Percentiles rank a stretch among this genome's conserved stretches.
These are phyloP conservation scores for Penstemon eatonii DNA, from an alignment of 257 asterid species.

Conservation along the genomic window DNA sequence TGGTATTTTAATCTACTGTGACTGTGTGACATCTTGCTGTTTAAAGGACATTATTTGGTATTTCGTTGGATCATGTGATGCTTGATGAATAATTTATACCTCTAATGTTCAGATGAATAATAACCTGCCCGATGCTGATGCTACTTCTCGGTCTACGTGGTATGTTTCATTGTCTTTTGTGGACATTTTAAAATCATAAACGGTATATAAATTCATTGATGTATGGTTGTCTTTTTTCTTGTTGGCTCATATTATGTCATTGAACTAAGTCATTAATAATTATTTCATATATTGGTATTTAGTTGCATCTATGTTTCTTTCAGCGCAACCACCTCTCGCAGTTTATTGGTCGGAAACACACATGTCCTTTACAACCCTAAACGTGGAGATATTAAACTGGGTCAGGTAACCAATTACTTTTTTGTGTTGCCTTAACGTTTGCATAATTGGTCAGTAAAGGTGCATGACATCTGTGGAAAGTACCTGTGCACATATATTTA, in stretches of 20 bases:
- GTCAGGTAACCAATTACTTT: too few relatives aligned
- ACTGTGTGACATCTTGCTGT: not conserved
- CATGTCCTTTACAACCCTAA: conserved; percentile 86
- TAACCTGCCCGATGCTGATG: conserved; percentile 28
- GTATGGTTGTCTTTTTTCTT: conserved; percentile 3
- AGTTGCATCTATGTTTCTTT: conserved; percentile 27
- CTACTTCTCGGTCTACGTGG: conserved; percentile 35
- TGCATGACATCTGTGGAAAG: conserved; percentile 15
- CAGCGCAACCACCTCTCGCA: conserved; percentile 43
- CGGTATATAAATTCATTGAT: not conserved
- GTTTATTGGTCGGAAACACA: conserved; percentile 71
- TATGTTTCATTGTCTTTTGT: conserved; percentile 30
- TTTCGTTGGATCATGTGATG: conserved; percentile 22
- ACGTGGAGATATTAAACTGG: conserved; percentile 91
- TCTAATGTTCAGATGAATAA: conserved; percentile 56
- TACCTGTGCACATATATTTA: not conserved
- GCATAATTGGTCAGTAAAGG: conserved; percentile 1
- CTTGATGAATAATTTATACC: conserved; percentile 2
- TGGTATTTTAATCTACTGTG: conserved; percentile 7
- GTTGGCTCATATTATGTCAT: not conserved
- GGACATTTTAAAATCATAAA: conserved; percentile 12
- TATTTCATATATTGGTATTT: not conserved
- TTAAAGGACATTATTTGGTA: conserved; percentile 1
- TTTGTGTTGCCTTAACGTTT: conserved; percentile 22
- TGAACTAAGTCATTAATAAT: not conserved